Base-by-base conservation (phyloP, 768 basidiomycete genomes). In the Coprinellus micaceus region DNA sequence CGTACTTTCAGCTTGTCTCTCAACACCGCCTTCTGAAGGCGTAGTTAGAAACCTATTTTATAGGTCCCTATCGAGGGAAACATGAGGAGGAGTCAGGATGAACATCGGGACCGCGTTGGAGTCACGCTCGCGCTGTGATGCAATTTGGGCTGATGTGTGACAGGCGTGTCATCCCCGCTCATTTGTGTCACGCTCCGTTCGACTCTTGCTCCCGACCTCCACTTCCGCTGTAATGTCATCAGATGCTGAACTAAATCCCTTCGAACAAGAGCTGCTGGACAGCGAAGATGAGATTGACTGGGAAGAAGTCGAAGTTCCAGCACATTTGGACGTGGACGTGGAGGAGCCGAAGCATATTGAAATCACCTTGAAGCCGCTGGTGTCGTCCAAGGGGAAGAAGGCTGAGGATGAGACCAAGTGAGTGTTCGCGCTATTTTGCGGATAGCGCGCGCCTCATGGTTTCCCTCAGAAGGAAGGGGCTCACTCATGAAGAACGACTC, bases 271-370 rank as follows among this genome's bases (percentile, higher is more conserved):
- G 24, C 19, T 10, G 13, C 7, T 21, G 25, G 77, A 78, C 61
- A 79, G 74, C 58, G 86, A 88, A 63, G 85, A 89, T 63, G 89
- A 89, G 40, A 76, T 82, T 58, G 89, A 91, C 66, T 90, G 88
- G 89, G 88, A 91, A 67, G 88, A 91, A 67, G 84, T 91, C 13
- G 76, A 78, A 39, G 81, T 89, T 2, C 78, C 81, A 28, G 76
- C 74, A 52, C 74, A 77, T 25, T 75, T 43, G 5, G 21, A 29
- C 29, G 39, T n/a, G 24, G 39, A 50, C 11, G 3, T 52, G 1
- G 36, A 37, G 29, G 10, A 9, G 22, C 7, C 22, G n/a, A 36
- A 74, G 19, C 56, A 72, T 73, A 77, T 25, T 74, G 44, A 21
- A 39, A 74, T 45, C 73, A 77, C 63, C 77, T 93, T 30, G 88